Conservation (phyloP, 1,284 basidiomycete genomes). For the Sphaerobolus stellatus region DNA sequence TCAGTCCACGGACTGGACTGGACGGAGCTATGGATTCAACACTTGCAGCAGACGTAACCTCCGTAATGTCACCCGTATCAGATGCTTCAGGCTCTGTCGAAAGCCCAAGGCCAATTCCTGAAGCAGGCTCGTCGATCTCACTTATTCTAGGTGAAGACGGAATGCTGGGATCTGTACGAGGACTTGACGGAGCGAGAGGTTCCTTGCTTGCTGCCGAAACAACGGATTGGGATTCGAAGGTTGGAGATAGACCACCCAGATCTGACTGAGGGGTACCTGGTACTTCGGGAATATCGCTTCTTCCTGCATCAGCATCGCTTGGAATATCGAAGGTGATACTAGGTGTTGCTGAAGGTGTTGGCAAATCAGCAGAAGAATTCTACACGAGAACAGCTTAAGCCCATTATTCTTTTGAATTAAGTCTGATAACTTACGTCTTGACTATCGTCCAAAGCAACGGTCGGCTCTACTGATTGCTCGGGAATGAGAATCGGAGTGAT, state of each 20-base stretch:
- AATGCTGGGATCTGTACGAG: slow-evolving; percentile 5
- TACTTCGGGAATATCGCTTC: slow-evolving; percentile 8
- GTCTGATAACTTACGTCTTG: no score
- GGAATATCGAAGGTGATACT: no score
- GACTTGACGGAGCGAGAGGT: slow-evolving; percentile 1
- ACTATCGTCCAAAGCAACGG: no score
- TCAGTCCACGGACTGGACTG: background rate
- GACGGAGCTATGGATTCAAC: slow-evolving; percentile 6
- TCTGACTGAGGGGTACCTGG: slow-evolving; percentile 7
- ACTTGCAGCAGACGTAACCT: slow-evolving; percentile 1
- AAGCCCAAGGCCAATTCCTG: background rate
- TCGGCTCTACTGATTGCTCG: no score
- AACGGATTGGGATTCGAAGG: slow-evolving; percentile 9
- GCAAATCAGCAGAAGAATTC: no score
- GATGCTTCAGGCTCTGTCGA: background rate
- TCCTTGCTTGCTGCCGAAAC: slow-evolving; percentile 9
- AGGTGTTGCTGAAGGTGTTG: no score
- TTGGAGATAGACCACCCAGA: slow-evolving; percentile 6
- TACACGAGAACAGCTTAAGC: no score
- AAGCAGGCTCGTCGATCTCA: background rate
- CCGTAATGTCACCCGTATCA: background rate
- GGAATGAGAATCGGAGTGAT: no score
- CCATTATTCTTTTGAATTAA: no score
- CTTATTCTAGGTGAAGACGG: background rate
- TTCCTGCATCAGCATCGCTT: background rate